Conservation (phyloP, 2,329 filamentous ascomycete species). For the Colletotrichum godetiae region DNA sequence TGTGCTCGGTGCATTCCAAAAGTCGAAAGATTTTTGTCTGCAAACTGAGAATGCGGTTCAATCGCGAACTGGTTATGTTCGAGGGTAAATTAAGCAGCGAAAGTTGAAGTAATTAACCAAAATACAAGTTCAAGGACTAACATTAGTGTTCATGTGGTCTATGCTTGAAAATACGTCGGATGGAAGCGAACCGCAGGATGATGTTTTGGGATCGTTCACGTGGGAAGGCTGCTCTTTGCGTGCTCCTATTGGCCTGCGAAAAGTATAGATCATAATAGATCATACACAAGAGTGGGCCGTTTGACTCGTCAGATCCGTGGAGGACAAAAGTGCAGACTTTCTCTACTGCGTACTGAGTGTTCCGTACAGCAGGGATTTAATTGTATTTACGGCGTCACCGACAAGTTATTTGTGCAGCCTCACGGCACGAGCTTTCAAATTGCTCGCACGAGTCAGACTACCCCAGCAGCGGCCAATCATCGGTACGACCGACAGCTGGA, state of each 20-base stretch:
- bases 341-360: no score
- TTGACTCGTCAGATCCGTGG: not conserved
- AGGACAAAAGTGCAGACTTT: not conserved
- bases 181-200: not conserved
- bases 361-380: not conserved
- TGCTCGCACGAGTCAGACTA: not conserved
- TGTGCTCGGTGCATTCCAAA: no score
- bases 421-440: not conserved
- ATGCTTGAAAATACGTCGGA: not conserved
- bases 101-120: no score
- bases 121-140: no score
- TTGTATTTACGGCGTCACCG: not conserved
- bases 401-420: not conserved
- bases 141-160: no score
- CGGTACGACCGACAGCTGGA: not conserved
- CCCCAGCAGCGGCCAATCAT: not conserved
- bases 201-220: not conserved
- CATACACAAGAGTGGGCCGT: not conserved
- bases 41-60: no score
- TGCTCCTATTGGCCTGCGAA: not conserved
- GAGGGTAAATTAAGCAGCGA: no score
- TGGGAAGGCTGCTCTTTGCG: not conserved
- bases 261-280: not conserved
- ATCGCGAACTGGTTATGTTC: no score
- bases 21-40: no score